Conservation (phyloP, 2,329 filamentous ascomycete species). For the Arachnopeziza araneosa region DNA sequence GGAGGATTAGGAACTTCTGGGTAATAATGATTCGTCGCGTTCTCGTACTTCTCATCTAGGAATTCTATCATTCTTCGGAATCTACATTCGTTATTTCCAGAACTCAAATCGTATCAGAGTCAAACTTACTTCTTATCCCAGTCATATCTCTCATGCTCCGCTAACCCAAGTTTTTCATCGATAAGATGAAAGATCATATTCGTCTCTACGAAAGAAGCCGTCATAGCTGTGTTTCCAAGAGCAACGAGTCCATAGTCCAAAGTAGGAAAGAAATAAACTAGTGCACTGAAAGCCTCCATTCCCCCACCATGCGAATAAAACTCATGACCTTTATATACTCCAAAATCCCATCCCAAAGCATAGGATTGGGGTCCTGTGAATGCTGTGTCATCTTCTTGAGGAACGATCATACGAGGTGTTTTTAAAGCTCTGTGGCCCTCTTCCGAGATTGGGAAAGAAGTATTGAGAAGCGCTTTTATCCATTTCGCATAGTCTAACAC, state of each 20-base stretch:
- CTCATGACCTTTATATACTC: slow-evolving; percentile 38
- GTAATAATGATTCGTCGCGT: slow-evolving; percentile 34
- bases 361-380: slow-evolving; percentile 34
- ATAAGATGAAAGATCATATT: slow-evolving; percentile 36
- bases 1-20: slow-evolving; percentile 33
- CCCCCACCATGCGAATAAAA: slow-evolving; percentile 40
- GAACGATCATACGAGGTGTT: slow-evolving; percentile 26
- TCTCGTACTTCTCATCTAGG: slow-evolving; percentile 22
- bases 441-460: slow-evolving; percentile 31
- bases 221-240: slow-evolving; percentile 40
- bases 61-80: slow-evolving; percentile 12
- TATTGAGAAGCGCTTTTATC: slow-evolving; percentile 43
- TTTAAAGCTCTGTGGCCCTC: slow-evolving; percentile 31
- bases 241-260: slow-evolving; percentile 38
- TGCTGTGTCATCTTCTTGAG: neutral
- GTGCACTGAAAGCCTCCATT: slow-evolving; percentile 40
- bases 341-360: slow-evolving; percentile 36
- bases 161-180: slow-evolving; percentile 35
- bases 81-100: neutral
- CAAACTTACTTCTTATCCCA: slow-evolving; percentile 32
- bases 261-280: slow-evolving; percentile 41
- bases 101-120: neutral
- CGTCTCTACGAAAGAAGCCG: slow-evolving; percentile 33
- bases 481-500: slow-evolving; percentile 47
- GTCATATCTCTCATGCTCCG: slow-evolving; percentile 32